Evolutionary conservation across 2,329 filamentous ascomycete species (phyloP).

Genomic region (Fusarium sp.): DNA sequence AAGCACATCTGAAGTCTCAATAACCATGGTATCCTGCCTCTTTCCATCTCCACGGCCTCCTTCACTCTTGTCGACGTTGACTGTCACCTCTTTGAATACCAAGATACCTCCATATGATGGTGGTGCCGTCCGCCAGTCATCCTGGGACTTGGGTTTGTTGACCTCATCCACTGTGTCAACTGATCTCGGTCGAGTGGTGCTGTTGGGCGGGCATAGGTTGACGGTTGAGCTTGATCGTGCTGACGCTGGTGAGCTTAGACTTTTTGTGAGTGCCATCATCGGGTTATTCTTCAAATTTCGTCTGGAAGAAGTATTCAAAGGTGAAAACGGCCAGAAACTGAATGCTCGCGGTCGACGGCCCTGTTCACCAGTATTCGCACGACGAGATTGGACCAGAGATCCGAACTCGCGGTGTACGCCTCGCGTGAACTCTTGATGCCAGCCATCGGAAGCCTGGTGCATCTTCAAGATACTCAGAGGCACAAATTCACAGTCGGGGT

Average conservation of each 20-base stretch:
- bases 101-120: constrained; percentile 64
- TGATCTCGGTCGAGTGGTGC: constrained; percentile 9
- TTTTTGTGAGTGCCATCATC: background rate
- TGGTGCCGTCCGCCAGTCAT: constrained; percentile 32
- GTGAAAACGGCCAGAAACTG: constrained; percentile 13
- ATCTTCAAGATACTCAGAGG: constrained; percentile 74
- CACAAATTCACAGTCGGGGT: constrained; percentile 66
- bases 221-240: background rate
- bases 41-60: constrained; percentile 3
- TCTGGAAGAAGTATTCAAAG: background rate
- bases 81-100: constrained; percentile 70
- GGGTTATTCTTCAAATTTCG: background rate
- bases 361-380: background rate
- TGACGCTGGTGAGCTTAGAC: background rate
- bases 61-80: constrained; percentile 53
- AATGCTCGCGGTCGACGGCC: background rate
- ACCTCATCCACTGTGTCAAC: constrained; percentile 22
- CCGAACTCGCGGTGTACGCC: constrained; percentile 71
- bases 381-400: constrained; percentile 53
- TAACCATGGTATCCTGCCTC: background rate
- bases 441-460: constrained; percentile 71
- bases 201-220: background rate
- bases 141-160: constrained; percentile 35
- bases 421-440: constrained; percentile 69
- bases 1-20: background rate